Percentiles rank a stretch among this genome's conserved stretches.
phyloP scores from a whole-genome alignment of 1,139 yeast species.

The Pichia sp. region DNA sequence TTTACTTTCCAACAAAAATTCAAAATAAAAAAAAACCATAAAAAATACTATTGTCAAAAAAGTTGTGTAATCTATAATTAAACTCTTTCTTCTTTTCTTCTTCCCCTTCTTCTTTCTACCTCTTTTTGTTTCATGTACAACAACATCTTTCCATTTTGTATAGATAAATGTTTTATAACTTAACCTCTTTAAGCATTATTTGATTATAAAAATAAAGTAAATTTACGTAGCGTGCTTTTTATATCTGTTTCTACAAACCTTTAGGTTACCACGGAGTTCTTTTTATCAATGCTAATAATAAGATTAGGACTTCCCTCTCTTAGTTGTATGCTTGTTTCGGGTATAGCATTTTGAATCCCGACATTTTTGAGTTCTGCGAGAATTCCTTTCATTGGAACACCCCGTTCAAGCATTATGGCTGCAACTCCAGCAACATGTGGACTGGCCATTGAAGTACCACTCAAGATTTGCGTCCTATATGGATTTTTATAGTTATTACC shows the following conservation, averaged over 20 bases:
- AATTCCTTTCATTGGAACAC: conserved; percentile 37
- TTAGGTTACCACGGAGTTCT: too few species aligned
- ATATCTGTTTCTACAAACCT: too few species aligned
- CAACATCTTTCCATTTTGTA: too few species aligned
- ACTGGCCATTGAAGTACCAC: conserved; percentile 88
- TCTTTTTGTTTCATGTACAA: not conserved
- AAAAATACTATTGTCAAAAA: too few species aligned
- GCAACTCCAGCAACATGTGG: conserved; percentile 73
- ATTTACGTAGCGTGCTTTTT: too few species aligned
- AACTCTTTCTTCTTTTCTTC: not conserved
- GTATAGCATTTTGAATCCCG: conserved; percentile 32
- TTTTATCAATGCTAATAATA: conserved; percentile 19
- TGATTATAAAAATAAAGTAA: too few species aligned
- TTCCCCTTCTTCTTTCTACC: not conserved
- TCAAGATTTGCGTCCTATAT: conserved; percentile 35
- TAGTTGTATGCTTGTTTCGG: conserved; percentile 21
- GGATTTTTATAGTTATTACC: conserved; percentile 17
- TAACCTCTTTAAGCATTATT: too few species aligned
- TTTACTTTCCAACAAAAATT: too few species aligned
- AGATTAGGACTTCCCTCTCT: conserved; percentile 24
- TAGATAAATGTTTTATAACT: too few species aligned
- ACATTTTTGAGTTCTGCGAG: conserved; percentile 32
- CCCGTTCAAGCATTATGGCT: conserved; percentile 57
- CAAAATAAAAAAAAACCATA: too few species aligned
- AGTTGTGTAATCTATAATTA: too few species aligned